These are phyloP conservation scores for Saccharomycopsis lassenensis DNA, from an alignment of 805 yeast genomes.

Conservation along the genomic window DNA sequence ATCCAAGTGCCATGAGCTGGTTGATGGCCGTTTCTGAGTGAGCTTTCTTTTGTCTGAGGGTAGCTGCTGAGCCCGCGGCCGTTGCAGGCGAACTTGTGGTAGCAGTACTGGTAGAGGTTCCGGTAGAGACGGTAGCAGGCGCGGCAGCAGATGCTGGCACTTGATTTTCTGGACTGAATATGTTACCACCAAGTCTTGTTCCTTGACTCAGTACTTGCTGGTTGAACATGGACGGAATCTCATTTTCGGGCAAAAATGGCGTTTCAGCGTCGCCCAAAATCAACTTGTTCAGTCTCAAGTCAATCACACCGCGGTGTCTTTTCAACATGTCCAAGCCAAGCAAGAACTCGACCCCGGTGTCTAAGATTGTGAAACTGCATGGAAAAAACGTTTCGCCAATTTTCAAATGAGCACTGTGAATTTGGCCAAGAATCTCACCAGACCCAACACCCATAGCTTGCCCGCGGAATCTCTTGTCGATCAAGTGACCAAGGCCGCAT, in stretches of 20 bases:
- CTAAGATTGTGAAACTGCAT: slow-evolving; percentile 62
- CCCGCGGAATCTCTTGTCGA: slow-evolving; percentile 73
- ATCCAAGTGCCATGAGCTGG: slow-evolving; percentile 59
- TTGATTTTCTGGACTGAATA: slow-evolving; percentile 15
- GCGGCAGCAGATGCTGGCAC: slow-evolving; percentile 3
- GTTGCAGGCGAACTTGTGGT: slow-evolving; percentile 4
- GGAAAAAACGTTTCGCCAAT: slow-evolving; percentile 58
- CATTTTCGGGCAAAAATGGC: slow-evolving; percentile 61
- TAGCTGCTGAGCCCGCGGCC: slow-evolving; percentile 3
- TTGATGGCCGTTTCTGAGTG: slow-evolving; percentile 30
- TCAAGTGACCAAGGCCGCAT: slow-evolving; percentile 56
- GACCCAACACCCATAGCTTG: slow-evolving; percentile 88
- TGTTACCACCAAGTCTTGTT: slow-evolving; percentile 27
- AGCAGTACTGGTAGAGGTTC: slow-evolving; percentile 3
- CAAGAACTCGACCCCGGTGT: slow-evolving; percentile 60
- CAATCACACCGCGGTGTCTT: slow-evolving; percentile 76
- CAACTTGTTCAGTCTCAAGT: slow-evolving; percentile 54
- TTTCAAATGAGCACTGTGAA: slow-evolving; percentile 80
- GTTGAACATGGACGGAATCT: slow-evolving; percentile 36
- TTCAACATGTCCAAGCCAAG: slow-evolving; percentile 88
- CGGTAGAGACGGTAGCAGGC: slow-evolving; percentile 13
- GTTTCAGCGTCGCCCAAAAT: slow-evolving; percentile 66
- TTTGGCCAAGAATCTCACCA: slow-evolving; percentile 65
- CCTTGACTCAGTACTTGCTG: slow-evolving; percentile 18
- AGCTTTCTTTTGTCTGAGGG: background rate